Conservation (phyloP, 139 green algal genomes). For the Ulvella scutata region DNA sequence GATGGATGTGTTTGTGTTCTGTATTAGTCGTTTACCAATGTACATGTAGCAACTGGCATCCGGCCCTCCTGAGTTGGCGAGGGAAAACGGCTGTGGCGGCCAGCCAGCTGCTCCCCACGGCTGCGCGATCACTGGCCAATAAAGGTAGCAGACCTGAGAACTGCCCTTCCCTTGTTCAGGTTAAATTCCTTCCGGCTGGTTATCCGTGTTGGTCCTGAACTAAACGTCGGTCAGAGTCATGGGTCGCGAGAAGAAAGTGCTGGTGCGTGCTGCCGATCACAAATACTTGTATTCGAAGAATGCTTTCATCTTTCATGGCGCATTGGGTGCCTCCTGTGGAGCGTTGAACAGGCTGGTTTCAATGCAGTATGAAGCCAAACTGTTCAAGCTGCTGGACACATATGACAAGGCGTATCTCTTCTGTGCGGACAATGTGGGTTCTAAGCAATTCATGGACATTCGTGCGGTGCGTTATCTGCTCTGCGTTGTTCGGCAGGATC, state of each 20-base stretch:
- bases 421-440: constrained; percentile 97
- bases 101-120: too few species aligned
- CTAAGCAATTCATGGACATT: constrained; percentile 96
- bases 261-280: neutral
- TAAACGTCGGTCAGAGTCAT: neutral
- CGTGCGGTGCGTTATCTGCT: constrained; percentile 43
- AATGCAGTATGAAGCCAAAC: constrained; percentile 69
- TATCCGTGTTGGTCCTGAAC: neutral
- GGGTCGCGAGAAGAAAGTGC: constrained; percentile 3
- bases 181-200: constrained; percentile 2
- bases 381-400: constrained; percentile 60
- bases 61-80: too few species aligned
- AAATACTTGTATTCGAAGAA: too few species aligned
- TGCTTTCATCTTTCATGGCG: too few species aligned
- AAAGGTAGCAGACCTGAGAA: too few species aligned
- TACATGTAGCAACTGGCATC: too few species aligned
- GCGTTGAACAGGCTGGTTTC: neutral
- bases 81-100: too few species aligned
- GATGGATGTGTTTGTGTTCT: too few species aligned
- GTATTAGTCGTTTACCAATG: too few species aligned
- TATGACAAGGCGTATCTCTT: constrained; percentile 85
- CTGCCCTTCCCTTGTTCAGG: neutral
- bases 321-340: too few species aligned
- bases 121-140: too few species aligned
- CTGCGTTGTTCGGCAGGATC: too few species aligned